Evolutionary conservation across 331 rosid genomes (phyloP).

Genomic region (Quercus phellos): DNA sequence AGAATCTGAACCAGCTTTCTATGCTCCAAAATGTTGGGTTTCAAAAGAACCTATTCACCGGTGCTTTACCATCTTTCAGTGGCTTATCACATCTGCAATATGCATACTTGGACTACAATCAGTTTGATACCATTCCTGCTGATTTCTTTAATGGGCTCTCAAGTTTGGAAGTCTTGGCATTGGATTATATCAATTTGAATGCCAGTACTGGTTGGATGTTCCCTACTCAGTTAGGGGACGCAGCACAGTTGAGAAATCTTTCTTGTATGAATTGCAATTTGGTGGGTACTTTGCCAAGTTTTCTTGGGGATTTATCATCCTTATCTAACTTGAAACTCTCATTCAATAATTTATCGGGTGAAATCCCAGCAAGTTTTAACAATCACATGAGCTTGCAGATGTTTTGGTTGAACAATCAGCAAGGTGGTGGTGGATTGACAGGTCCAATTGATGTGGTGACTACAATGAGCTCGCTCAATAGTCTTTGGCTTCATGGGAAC

Average conservation of each 20-base stretch:
- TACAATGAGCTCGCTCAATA: conserved; percentile 55
- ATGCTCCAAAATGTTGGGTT: conserved; percentile 65
- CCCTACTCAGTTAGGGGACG: conserved; percentile 34
- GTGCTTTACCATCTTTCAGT: conserved; percentile 58
- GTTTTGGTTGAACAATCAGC: conserved; percentile 71
- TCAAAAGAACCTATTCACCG: conserved; percentile 59
- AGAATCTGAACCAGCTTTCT: conserved; percentile 55
- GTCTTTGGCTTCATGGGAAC: conserved; percentile 88
- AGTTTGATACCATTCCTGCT: conserved; percentile 66
- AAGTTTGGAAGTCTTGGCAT: conserved; percentile 55
- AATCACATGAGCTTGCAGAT: conserved; percentile 36
- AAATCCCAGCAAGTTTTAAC: conserved; percentile 41
- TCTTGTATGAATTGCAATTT: conserved; percentile 61
- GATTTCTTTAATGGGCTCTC: conserved; percentile 65
- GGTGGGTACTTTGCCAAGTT: conserved; percentile 66
- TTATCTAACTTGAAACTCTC: conserved; percentile 55
- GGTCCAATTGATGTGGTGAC: conserved; percentile 62
- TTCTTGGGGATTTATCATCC: conserved; percentile 61
- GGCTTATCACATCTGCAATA: conserved; percentile 46
- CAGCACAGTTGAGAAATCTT: conserved; percentile 54
- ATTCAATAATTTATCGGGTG: conserved; percentile 46
- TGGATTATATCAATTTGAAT: conserved; percentile 61
- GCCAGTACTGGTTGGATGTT: conserved; percentile 61
- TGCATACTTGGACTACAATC: conserved; percentile 54
- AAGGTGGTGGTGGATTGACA: conserved; percentile 46